Evolutionary conservation across 2,329 filamentous ascomycete species (phyloP).

Genomic region (Beauveria sp.): DNA sequence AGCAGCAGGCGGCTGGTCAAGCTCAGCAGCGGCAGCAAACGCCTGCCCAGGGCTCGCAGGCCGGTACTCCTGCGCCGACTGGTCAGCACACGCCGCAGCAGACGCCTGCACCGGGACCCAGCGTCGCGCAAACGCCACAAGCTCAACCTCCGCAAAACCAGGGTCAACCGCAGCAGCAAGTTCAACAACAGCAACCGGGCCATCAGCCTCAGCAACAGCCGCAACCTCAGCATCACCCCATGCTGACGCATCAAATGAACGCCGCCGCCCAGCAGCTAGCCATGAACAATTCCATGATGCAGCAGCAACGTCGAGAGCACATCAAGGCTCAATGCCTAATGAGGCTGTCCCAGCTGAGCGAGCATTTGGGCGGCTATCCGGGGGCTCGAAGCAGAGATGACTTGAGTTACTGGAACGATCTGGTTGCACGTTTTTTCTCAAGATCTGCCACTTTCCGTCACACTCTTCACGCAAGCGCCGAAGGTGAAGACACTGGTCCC

Average conservation of each 20-base stretch:
- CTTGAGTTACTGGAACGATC: slow-evolving; percentile 68
- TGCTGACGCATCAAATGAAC: slow-evolving; percentile 19
- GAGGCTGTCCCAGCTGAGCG: slow-evolving; percentile 55
- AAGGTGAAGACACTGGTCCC: slow-evolving; percentile 50
- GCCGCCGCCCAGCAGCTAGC: slow-evolving; percentile 28
- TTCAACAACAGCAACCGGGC: slow-evolving; percentile 25
- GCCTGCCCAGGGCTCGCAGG: slow-evolving; percentile 34
- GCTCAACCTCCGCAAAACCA: slow-evolving; percentile 31
- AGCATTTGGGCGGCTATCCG: slow-evolving; percentile 51
- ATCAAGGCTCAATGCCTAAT: slow-evolving; percentile 52
- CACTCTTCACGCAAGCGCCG: slow-evolving; percentile 47
- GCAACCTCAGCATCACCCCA: slow-evolving; percentile 29
- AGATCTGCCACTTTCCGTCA: slow-evolving; percentile 69
- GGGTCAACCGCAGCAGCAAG: slow-evolving; percentile 20
- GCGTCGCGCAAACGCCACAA: slow-evolving; percentile 9
- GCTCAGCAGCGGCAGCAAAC: slow-evolving; percentile 38
- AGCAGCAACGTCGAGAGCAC: slow-evolving; percentile 42
- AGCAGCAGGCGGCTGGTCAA: slow-evolving; percentile 19
- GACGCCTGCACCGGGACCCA: slow-evolving; percentile 31
- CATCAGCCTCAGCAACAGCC: slow-evolving; percentile 23
- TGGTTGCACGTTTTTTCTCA: slow-evolving; percentile 78
- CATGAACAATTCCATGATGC: slow-evolving; percentile 26
- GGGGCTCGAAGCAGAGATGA: slow-evolving; percentile 57
- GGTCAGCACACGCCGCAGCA: slow-evolving; percentile 44
- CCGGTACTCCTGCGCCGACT: slow-evolving; percentile 32